phyloP scores from a whole-genome alignment of 2,329 filamentous ascomycete genomes.

The Fusarium chlamydosporum region DNA sequence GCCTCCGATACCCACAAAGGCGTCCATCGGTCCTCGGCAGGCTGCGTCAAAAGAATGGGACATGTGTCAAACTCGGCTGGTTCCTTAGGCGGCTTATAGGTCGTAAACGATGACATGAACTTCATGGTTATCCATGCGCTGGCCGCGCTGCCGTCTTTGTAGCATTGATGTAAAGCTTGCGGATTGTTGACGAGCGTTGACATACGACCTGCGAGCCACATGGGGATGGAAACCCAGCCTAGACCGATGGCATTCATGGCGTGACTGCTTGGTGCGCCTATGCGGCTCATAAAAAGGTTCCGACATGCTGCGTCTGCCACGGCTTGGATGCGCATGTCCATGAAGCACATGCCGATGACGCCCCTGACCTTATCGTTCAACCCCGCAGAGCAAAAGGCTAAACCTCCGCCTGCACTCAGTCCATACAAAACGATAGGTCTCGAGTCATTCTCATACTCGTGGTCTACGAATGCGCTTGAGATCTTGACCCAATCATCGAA shows the following conservation, averaged over 20 bases:
- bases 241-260: background rate
- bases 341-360: constrained; percentile 14
- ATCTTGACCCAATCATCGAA: constrained; percentile 14
- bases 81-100: constrained; percentile 8
- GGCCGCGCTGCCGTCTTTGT: background rate
- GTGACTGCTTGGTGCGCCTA: background rate
- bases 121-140: constrained; percentile 13
- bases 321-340: constrained; percentile 21
- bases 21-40: constrained; percentile 1
- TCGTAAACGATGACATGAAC: background rate
- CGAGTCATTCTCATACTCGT: constrained; percentile 1
- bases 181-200: constrained; percentile 18
- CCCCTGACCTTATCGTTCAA: constrained; percentile 9
- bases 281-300: constrained; percentile 18
- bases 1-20: constrained; percentile 5
- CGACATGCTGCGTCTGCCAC: constrained; percentile 6
- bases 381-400: constrained; percentile 11
- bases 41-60: constrained; percentile 21
- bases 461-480: background rate
- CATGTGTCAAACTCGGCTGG: constrained; percentile 16
- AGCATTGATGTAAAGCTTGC: background rate
- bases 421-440: constrained; percentile 4
- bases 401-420: background rate
- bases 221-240: constrained; percentile 13
- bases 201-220: constrained; percentile 13